Base-by-base conservation (phyloP, 2,329 filamentous ascomycete species). In the Ascochyta clinopodiicola region DNA sequence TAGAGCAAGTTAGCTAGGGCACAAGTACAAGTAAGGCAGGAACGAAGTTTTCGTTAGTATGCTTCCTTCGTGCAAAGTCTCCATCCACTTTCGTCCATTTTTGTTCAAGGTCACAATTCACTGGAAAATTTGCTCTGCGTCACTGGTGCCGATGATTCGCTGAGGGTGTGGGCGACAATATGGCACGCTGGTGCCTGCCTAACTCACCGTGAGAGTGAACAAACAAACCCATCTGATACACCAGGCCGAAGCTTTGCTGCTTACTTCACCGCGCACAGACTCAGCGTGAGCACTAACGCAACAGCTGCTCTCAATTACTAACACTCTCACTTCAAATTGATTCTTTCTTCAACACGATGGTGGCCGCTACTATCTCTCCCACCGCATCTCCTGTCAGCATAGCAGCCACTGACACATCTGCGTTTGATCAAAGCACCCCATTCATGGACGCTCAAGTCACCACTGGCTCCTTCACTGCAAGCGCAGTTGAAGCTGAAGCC, bases 181-280 rank as follows among this genome's bases (percentile, higher is more conserved):
- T 31, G 9, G 15, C 29, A 31, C 29, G 29, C 29, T 31, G 12
- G 29, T 13, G 29, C 29, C 29, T 31, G 12, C 29, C 29, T 29
- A 31, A 13, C 29, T 43, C 44, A 47, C 43, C 17, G 32, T 47
- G 44, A 52, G 17, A 42, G 50, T 36, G 32, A 43, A 42, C 31
- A 22, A 43, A 42, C 31, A 22, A 19, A 25, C 7, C 31, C 24
- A 47, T 22, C 29, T 37, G 8, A 40, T 29, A 13, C 37, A 47
- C 13, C 22, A 31, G 31, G 43, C 32, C 17, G 10, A 50, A 36
- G 13, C n/a, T 12, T 13, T 19, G 29, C 39, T 22, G 29, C 46
- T 22, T 35, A 22, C 12, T 17, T 36, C 17, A 34, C 29, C 38
- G 17, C 8, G 3, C 46, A 9, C 5, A 19, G 3, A 29, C 25